A percentile compares a stretch with the other conserved stretches of the same genome.
phyloP scores from a whole-genome alignment of 441 rosid species.

The Capsella rubella region DNA sequence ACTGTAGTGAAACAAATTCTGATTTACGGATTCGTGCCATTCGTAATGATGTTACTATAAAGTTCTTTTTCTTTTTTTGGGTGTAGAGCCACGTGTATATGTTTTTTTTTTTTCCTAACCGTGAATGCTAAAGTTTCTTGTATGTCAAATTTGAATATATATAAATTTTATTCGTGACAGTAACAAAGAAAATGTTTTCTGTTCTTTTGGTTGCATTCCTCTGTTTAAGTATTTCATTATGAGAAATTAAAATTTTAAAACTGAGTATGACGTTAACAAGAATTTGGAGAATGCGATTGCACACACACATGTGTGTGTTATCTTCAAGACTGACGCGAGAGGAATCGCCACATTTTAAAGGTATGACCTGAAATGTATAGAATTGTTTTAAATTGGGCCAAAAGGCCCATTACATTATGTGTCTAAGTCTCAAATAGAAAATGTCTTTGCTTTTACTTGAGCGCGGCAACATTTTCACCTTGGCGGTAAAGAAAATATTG shows the following conservation, averaged over 20 bases:
- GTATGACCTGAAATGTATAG: background rate
- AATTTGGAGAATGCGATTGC: constrained; percentile 1
- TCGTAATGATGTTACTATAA: constrained; percentile 18
- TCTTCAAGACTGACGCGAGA: too few species aligned
- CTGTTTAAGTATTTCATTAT: background rate
- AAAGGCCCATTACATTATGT: background rate
- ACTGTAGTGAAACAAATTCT: constrained; percentile 41
- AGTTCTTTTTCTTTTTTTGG: background rate
- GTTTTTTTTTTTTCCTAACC: background rate
- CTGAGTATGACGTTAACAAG: background rate
- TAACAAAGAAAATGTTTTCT: too few species aligned
- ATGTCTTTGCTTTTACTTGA: too few species aligned
- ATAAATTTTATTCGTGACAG: too few species aligned
- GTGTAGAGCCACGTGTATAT: constrained; percentile 25
- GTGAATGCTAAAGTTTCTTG: constrained; percentile 11
- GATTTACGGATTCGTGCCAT: constrained; percentile 37
- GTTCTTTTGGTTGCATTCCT: too few species aligned
- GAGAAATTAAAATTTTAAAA: too few species aligned
- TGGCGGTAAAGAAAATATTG: too few species aligned
- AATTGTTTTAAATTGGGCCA: background rate
- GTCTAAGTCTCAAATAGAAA: too few species aligned
- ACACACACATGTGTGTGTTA: too few species aligned
- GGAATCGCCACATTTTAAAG: too few species aligned
- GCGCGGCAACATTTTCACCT: too few species aligned
- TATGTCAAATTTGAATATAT: background rate